Base-by-base conservation (phyloP, 805 yeast genomes). In the Starmerella tilneyi region DNA sequence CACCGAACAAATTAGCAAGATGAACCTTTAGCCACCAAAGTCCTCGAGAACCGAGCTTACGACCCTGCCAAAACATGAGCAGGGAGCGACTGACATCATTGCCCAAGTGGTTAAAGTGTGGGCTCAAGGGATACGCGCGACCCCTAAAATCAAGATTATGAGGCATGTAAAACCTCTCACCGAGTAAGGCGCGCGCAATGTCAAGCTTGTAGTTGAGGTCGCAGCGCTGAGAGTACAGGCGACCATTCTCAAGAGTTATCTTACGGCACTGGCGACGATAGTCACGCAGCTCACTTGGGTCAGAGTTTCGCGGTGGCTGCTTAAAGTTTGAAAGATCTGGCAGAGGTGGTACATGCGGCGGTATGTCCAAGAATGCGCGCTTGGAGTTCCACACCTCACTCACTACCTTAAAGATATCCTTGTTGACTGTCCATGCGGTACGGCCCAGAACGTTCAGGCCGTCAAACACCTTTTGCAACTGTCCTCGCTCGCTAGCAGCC, bases 391-490 rank as follows among this genome's bases (percentile, higher is more conserved):
- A 92, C 47, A 81, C 78, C 48, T 77, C 67, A 3, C 84, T 74
- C 55, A 92, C 72, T 3, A 83, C 71, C 27, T 77, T 71, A 51
- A 84, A 78, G 5, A 92, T 68, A 20, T 67, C 69, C 43, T 76
- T 74, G 61, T 92, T 92, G 27, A 92, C 79, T 1, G 96, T 82
- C 98, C 98, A 92, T 0, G 95, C 73, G 2, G 97, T 83, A 31
- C 71, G 66, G 7, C 97, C 97, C 45, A 89, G 65, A 12, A 82
- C 89, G 59, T 85, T 86, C 48, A 88, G 69, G 4, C 96, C 97
- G 41, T 75, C 73, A 57, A 79, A 82, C 13, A 92, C 81, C 12
- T 69, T 64, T 32, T 75, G 76, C 48, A 92, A 65, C 40, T 74
- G 75, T 9, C 78, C 75, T 22, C 79, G 70, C 23, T 76, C 78